phyloP scores from a whole-genome alignment of 805 yeast genomes.

The Yarrowia osloensis region DNA sequence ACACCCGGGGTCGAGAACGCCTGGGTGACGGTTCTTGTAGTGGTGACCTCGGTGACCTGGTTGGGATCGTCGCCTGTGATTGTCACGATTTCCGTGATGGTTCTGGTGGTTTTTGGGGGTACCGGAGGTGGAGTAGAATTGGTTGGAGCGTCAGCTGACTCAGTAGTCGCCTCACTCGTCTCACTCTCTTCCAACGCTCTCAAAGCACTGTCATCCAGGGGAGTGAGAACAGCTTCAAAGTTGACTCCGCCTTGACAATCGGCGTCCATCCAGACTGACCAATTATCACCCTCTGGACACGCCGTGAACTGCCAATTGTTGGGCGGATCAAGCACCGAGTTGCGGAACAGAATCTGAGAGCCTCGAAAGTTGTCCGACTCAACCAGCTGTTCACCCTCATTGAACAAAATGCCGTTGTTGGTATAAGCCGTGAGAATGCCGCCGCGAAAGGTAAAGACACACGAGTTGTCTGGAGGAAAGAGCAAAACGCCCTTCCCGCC shows the following conservation, averaged over 20 bases:
- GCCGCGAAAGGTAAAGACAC: slow-evolving; percentile 1
- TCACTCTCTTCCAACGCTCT: neutral
- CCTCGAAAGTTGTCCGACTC: neutral
- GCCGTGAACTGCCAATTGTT: neutral
- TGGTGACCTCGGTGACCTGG: neutral
- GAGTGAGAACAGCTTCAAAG: neutral
- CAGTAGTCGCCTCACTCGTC: no score
- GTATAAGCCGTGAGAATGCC: neutral
- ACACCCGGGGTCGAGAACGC: neutral
- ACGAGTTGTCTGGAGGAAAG: neutral
- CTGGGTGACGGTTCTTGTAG: neutral
- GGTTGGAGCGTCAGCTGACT: neutral
- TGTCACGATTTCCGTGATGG: neutral
- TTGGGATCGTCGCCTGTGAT: neutral
- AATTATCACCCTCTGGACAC: neutral
- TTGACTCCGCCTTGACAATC: neutral
- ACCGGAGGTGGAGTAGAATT: no score
- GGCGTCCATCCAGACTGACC: slow-evolving; percentile 4
- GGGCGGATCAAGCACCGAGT: neutral
- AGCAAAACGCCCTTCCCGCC: neutral
- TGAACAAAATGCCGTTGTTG: neutral
- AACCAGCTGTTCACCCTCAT: neutral
- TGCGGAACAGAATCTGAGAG: neutral
- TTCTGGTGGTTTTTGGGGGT: neutral
- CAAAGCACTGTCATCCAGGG: neutral